Base-by-base conservation (phyloP, 2,329 filamentous ascomycete genomes). In the Corinectria fuckeliana region DNA sequence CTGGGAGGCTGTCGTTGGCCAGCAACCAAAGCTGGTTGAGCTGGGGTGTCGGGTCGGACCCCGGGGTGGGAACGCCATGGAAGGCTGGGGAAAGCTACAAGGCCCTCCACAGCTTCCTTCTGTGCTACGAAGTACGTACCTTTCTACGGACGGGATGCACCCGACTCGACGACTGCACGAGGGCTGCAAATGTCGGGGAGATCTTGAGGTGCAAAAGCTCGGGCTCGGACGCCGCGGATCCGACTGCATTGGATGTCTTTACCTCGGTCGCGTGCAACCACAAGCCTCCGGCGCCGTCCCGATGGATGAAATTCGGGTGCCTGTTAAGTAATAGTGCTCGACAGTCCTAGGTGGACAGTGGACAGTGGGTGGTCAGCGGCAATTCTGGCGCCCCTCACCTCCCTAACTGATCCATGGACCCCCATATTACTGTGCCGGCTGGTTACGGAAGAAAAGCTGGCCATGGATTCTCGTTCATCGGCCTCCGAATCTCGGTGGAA, bases 401-500 rank as follows among this genome's bases (percentile, higher is more conserved):
- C 32, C 56, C 56, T 58, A 63, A 68, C 41, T 51, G 47, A n/a
- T 20, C 50, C 55, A 52, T 56, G n/a, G n/a, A n/a, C 59, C 64
- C 55, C 58, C 66, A 42, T 62, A 58, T 62, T 53, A 67, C 54
- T 56, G 47, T 53, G 44, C 65, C 67, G 64, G 67, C 54, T 60
- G 65, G 51, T 50, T 58, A 66, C 65, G 66, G 67, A 51, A 59
- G 64, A 57, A 50, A 38, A 52, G 21, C 53, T 50, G n/a, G n/a
- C 18, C 20, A 18, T 44, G 41, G 20, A 7, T 21, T n/a, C 16
- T 50, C 14, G 41, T 18, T 20, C 50, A 63, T 63, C 55, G 50
- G 60, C 56, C 45, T 66, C 67, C 67, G 67, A 65, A 60, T 13
- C 50, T 64, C 67, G 61, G 67, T 64, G 54, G 61, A 60, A 59